A percentile compares a stretch with the other conserved stretches of the same genome.
phyloP scores from a whole-genome alignment of 106 monocot genomes.

The Xerophyta viscosa region DNA sequence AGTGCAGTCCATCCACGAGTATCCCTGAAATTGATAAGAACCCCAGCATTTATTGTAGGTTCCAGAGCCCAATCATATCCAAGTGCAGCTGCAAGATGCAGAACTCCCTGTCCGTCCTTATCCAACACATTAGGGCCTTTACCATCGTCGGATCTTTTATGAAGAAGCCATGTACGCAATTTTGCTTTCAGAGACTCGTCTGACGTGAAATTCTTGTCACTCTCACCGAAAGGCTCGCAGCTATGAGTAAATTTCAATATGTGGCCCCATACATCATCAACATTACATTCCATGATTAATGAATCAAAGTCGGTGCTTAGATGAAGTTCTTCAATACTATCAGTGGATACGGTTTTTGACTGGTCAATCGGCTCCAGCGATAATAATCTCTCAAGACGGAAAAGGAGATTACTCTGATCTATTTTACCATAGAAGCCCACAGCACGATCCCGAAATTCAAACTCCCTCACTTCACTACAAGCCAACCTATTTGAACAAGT shows the following conservation, averaged over 20 bases:
- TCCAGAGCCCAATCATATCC: slow-evolving; percentile 88
- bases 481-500: slow-evolving; percentile 88
- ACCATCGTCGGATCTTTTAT: slow-evolving; percentile 65
- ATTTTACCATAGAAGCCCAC: slow-evolving; percentile 17
- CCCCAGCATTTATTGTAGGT: slow-evolving; percentile 62
- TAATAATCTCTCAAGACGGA: slow-evolving; percentile 63
- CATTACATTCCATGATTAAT: slow-evolving; percentile 27
- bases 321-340: slow-evolving; percentile 22
- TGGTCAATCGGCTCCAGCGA: slow-evolving; percentile 24
- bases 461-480: slow-evolving; percentile 90
- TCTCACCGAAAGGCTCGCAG: slow-evolving; percentile 18
- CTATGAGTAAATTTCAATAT: slow-evolving; percentile 22
- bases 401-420: slow-evolving; percentile 40
- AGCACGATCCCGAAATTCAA: slow-evolving; percentile 48
- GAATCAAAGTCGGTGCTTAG: slow-evolving; percentile 36
- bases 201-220: slow-evolving; percentile 24
- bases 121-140: slow-evolving; percentile 69
- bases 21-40: slow-evolving; percentile 86
- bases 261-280: slow-evolving; percentile 42
- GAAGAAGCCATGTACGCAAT: slow-evolving; percentile 64
- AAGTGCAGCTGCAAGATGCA: slow-evolving; percentile 93
- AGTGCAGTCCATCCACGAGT: slow-evolving; percentile 91
- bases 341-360: slow-evolving; percentile 3
- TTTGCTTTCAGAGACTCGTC: slow-evolving; percentile 62
- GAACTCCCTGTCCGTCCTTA: slow-evolving; percentile 71